phyloP scores from a whole-genome alignment of 2,329 filamentous ascomycete species.

The Cladosporium sphaerospermum region DNA sequence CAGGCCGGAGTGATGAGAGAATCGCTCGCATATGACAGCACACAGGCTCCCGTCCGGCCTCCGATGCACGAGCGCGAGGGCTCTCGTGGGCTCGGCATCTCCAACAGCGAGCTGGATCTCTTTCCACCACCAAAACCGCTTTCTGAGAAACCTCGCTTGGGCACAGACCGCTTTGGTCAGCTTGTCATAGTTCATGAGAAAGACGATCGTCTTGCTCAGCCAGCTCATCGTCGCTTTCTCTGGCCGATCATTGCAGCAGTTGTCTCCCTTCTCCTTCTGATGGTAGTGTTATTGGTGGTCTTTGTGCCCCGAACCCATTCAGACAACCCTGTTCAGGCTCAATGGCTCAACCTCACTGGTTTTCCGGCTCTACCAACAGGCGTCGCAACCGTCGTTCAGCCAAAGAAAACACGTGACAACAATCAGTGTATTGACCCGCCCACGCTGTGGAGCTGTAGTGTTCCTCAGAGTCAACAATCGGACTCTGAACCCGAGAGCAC shows the following conservation, averaged over 20 bases:
- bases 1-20: constrained; percentile 15
- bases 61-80: constrained; percentile 18
- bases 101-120: constrained; percentile 17
- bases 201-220: constrained; percentile 9
- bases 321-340: constrained; percentile 41
- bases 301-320: constrained; percentile 36
- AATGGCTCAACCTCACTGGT: constrained; percentile 78
- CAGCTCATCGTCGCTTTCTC: constrained; percentile 26
- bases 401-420: constrained; percentile 58
- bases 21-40: constrained; percentile 9
- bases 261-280: constrained; percentile 30
- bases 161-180: constrained; percentile 25
- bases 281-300: constrained; percentile 34
- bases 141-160: constrained; percentile 20
- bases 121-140: constrained; percentile 19
- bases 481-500: constrained; percentile 50
- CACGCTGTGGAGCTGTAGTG: constrained; percentile 77
- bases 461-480: constrained; percentile 45
- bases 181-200: constrained; percentile 25
- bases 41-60: neutral
- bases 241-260: constrained; percentile 26
- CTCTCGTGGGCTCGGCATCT: constrained; percentile 23
- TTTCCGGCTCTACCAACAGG: constrained; percentile 85
- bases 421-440: constrained; percentile 65
- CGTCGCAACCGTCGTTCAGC: constrained; percentile 68